Base-by-base conservation (phyloP, 1,284 basidiomycete genomes). In the Athelia psychrophila region DNA sequence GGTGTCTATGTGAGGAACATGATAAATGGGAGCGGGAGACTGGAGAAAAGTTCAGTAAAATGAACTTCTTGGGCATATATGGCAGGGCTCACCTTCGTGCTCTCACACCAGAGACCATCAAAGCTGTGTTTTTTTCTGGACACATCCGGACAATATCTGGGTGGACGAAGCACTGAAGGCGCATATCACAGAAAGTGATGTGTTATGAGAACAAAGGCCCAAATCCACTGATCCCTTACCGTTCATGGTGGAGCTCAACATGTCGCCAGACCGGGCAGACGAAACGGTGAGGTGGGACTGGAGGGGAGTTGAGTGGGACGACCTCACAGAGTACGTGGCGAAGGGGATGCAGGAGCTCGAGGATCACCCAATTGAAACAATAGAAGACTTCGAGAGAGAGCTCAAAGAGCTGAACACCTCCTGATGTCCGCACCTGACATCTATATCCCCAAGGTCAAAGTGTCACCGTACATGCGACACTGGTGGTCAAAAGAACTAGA, bases 91-190 rank as follows among this genome's bases (percentile, higher is more conserved):
- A n/a, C n/a, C n/a, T n/a, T n/a, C n/a, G n/a, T n/a, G n/a, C n/a
- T n/a, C n/a, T n/a, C n/a, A n/a, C n/a, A n/a, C n/a, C n/a, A n/a
- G n/a, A n/a, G n/a, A n/a, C n/a, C n/a, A n/a, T n/a, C n/a, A n/a
- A n/a, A n/a, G n/a, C n/a, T n/a, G n/a, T n/a, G n/a, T n/a, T n/a
- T n/a, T n/a, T n/a, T n/a, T n/a, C 47, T 56, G 53, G 45, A 68
- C 64, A 0, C 50, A 63, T 0, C 63, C 67, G 0, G 69, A 71
- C 58, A 69, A 71, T 45, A 60, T 71, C 42, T 72, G 66, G 45
- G 45, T 49, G 46, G 50, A 59, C 0, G 20, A 23, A 1, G 45
- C 33, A 2, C 33, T 64, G 0, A 23, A 44, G 0, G 56, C 63
- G 2, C 1, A 16, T 1, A 44, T 70, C 6, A 48, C 51, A 3